A percentile compares a stretch with the other conserved stretches of the same genome.
phyloP scores from a whole-genome alignment of 495 filamentous ascomycete species.

The Tuber calosporum region DNA sequence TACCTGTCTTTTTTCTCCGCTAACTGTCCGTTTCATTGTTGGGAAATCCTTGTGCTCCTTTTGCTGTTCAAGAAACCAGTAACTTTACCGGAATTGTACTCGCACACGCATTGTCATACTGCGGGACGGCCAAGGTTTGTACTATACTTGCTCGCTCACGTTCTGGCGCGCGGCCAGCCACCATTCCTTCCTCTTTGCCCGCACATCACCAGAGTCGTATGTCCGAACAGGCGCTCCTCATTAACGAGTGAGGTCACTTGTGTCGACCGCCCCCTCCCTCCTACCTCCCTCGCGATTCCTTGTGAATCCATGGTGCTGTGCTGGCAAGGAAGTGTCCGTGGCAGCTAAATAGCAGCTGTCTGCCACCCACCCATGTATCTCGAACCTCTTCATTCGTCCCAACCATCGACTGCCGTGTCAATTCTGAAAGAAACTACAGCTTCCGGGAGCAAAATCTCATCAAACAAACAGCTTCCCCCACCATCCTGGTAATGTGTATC shows the following conservation, averaged over 20 bases:
- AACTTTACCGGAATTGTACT: neutral
- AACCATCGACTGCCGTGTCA: slow-evolving; percentile 2
- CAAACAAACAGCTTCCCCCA: slow-evolving; percentile 1
- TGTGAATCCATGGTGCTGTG: neutral
- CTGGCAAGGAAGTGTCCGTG: neutral
- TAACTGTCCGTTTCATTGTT: neutral
- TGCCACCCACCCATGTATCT: neutral
- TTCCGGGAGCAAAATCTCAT: neutral
- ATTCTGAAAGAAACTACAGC: slow-evolving; percentile 1
- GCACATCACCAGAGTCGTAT: neutral
- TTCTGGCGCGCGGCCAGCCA: neutral
- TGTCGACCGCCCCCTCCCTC: neutral
- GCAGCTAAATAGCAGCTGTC: slow-evolving; percentile 1
- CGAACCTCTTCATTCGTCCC: neutral
- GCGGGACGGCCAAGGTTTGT: neutral
- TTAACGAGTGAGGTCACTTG: slow-evolving; percentile 1
- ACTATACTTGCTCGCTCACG: neutral
- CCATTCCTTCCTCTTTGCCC: neutral
- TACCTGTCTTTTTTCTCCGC: slow-evolving; percentile 1
- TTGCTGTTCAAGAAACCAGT: neutral
- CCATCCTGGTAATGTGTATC: slow-evolving; percentile 68
- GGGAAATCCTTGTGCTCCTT: neutral
- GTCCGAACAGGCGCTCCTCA: neutral
- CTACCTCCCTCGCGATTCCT: neutral
- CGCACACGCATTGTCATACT: neutral